A percentile compares a stretch with the other conserved stretches of the same genome.
Evolutionary conservation across 305 asterid genomes (phyloP).

Genomic region (Coffea humblotiana): DNA sequence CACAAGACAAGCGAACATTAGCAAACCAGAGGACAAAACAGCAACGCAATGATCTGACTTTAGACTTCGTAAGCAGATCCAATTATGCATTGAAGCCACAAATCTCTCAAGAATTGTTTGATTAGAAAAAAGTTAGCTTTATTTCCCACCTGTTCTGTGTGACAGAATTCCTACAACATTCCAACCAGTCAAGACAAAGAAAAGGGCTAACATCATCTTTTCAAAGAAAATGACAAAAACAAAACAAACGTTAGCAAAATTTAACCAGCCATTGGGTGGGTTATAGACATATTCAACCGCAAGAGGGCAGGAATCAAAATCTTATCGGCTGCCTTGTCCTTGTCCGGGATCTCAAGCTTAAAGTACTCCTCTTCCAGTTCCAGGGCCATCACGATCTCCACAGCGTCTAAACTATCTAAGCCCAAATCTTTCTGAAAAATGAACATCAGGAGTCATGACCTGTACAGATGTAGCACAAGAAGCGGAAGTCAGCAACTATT

Average conservation of each 20-base stretch:
- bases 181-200: slow-evolving; percentile 2
- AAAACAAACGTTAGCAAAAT: slow-evolving; percentile 12
- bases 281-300: slow-evolving; percentile 60
- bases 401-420: slow-evolving; percentile 82
- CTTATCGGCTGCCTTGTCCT: slow-evolving; percentile 81
- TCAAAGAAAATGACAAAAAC: slow-evolving; percentile 7
- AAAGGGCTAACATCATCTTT: neutral
- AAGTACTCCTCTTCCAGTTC: slow-evolving; percentile 61
- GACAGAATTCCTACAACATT: slow-evolving; percentile 6
- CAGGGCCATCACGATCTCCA: slow-evolving; percentile 88
- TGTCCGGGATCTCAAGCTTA: slow-evolving; percentile 80
- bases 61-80: neutral
- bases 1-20: neutral
- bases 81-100: neutral
- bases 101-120: slow-evolving; percentile 1
- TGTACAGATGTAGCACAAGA: slow-evolving; percentile 31
- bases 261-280: slow-evolving; percentile 76
- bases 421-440: slow-evolving; percentile 84
- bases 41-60: neutral
- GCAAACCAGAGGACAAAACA: neutral
- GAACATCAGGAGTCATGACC: slow-evolving; percentile 70
- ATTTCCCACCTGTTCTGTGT: slow-evolving; percentile 10
- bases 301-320: slow-evolving; percentile 63
- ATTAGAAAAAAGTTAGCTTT: slow-evolving; percentile 3
- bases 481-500: slow-evolving; percentile 1